These are phyloP conservation scores for Vitis rotundifolia DNA, from an alignment of 164 flowering plant species.

Conservation along the genomic window DNA sequence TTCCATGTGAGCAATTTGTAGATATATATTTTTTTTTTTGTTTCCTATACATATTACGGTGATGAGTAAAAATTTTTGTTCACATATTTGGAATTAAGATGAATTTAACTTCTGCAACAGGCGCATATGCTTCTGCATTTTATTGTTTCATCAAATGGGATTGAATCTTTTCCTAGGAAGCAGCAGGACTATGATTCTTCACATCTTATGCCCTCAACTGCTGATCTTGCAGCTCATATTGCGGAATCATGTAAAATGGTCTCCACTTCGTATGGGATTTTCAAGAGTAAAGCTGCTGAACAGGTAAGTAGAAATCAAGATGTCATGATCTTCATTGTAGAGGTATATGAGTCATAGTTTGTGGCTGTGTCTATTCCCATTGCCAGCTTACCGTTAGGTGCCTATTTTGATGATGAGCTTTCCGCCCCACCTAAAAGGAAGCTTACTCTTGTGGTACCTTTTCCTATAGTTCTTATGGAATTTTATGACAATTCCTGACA, in stretches of 20 bases:
- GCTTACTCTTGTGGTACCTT: no score
- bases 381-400: no score
- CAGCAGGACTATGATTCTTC: conserved; percentile 23
- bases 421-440: no score
- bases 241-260: conserved; percentile 87
- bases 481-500: no score
- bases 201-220: conserved; percentile 20
- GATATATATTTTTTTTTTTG: neutral
- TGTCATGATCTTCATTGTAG: neutral
- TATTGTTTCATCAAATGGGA: conserved; percentile 49
- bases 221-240: conserved; percentile 58
- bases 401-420: no score
- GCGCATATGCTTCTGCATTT: conserved; percentile 88
- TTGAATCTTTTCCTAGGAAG: conserved; percentile 20
- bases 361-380: no score
- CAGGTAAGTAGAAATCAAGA: conserved; percentile 49
- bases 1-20: conserved; percentile 69
- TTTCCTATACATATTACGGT: neutral
- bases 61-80: neutral
- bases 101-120: conserved; percentile 37
- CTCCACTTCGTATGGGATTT: conserved; percentile 62
- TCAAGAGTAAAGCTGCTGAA: conserved; percentile 82
- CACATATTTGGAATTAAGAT: neutral
- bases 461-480: no score
- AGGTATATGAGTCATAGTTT: neutral